A percentile compares a stretch with the other conserved stretches of the same genome.
Evolutionary conservation across 305 asterid genomes (phyloP).

Genomic region (Fraxinus floribunda): DNA sequence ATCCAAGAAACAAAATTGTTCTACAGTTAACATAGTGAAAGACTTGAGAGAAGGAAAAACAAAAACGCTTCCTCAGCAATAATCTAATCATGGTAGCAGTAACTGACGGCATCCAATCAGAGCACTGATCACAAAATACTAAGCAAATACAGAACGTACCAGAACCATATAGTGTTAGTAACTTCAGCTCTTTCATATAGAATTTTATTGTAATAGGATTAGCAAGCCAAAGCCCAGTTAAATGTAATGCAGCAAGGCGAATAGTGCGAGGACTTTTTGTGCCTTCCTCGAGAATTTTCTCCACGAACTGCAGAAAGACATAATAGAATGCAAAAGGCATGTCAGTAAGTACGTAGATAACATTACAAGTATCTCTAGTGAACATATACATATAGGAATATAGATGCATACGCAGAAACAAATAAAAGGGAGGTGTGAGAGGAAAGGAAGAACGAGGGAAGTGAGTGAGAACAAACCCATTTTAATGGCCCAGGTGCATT

Average conservation of each 20-base stretch:
- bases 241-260: conserved; percentile 89
- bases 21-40: not conserved
- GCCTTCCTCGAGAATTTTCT: conserved; percentile 91
- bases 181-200: conserved; percentile 82
- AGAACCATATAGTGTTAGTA: conserved; percentile 90
- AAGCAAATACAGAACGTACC: conserved; percentile 46
- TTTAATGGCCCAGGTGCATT: conserved; percentile 80
- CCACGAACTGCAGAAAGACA: conserved; percentile 60
- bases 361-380: not conserved
- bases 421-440: conserved; percentile 6
- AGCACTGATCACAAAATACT: conserved; percentile 2
- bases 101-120: conserved; percentile 9
- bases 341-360: conserved; percentile 16
- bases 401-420: conserved; percentile 6
- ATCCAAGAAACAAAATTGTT: not conserved
- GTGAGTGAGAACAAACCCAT: conserved; percentile 56
- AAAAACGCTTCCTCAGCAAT: conserved; percentile 2
- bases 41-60: not conserved
- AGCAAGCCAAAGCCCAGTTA: conserved; percentile 90
- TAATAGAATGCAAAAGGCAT: conserved; percentile 9
- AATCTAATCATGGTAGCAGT: conserved; percentile 8
- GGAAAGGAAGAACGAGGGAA: conserved; percentile 10
- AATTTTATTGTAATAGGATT: conserved; percentile 67
- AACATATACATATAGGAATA: not conserved
- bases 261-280: conserved; percentile 97